Evolutionary conservation across 495 filamentous ascomycete species (phyloP), one percentile per base, ranked within the genome.

Genomic region (Hamigera avellanea): DNA sequence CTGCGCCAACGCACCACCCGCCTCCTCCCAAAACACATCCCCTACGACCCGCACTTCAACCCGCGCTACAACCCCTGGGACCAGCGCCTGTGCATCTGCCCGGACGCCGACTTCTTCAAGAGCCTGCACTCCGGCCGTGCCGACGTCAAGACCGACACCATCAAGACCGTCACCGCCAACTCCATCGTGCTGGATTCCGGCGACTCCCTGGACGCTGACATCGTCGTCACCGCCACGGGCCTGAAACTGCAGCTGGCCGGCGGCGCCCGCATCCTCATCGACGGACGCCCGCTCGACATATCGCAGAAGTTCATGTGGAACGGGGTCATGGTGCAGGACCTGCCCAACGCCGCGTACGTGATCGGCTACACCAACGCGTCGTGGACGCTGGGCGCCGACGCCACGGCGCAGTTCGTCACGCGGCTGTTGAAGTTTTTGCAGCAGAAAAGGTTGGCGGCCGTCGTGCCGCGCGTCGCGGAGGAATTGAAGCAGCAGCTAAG

Each of bases 181-280:
- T 61, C 67, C 4, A 74, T 84, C 36, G 37, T 48, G 18, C 64
- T 80, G 14, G 44, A 56, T 15, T 62, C 60, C 0, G 79, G 75
- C 13, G 52, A 64, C 36, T 50, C 42, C 0, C 37, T 83, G 6
- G 54, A 70, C 2, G 65, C 73, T 0, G 72, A 81, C 47, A 70
- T 76, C 46, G 77, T 83, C 48, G 57, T 82, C 43, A 77, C 76
- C 1, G 78, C 80, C 0, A 85, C 80, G 0, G 80, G 78, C 0
- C 43, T 57, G 19, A 49, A 56, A 19, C 35, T 64, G 29, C 42
- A 47, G 32, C 16, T 62, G 1, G 45, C 25, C 12, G 59, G 57
- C n/a, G 53, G 56, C 0, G 42, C 54, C 6, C 23, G 26, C 0
- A 36, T 62, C 3, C 34, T 30, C 14, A 37, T 66, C 10, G 53